These are phyloP conservation scores for Canariomyces notabilis DNA, from an alignment of 2,329 filamentous ascomycete genomes.

Conservation along the genomic window DNA sequence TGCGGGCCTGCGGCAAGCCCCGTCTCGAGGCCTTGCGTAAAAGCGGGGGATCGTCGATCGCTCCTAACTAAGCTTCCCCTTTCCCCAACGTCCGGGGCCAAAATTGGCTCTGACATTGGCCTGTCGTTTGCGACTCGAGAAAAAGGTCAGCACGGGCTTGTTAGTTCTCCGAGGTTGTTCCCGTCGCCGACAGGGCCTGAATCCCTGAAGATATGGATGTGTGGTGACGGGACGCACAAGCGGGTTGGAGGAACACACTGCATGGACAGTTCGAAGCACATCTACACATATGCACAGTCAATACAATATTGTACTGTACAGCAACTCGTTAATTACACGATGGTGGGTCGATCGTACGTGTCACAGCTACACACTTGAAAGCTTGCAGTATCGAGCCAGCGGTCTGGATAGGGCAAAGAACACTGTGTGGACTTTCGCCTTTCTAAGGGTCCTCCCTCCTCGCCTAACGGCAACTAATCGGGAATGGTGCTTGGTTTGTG, in stretches of 20 bases:
- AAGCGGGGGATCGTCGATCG: background rate
- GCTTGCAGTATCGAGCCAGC: background rate
- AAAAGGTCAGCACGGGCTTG: slow-evolving; percentile 1
- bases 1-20: too few species aligned
- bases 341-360: too few species aligned
- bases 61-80: too few species aligned
- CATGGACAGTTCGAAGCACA: too few species aligned
- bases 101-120: too few species aligned
- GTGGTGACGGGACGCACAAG: background rate
- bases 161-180: background rate
- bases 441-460: background rate
- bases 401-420: background rate
- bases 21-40: background rate
- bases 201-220: background rate
- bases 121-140: too few species aligned
- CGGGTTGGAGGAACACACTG: background rate
- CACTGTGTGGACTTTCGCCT: background rate
- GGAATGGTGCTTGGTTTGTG: background rate
- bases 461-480: background rate
- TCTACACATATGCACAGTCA: too few species aligned
- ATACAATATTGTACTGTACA: too few species aligned
- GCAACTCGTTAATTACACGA: too few species aligned
- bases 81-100: slow-evolving; percentile 1
- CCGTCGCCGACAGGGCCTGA: background rate
- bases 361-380: too few species aligned